phyloP scores from a whole-genome alignment of 2,329 filamentous ascomycete genomes.

The Sclerotinia spermophila region DNA sequence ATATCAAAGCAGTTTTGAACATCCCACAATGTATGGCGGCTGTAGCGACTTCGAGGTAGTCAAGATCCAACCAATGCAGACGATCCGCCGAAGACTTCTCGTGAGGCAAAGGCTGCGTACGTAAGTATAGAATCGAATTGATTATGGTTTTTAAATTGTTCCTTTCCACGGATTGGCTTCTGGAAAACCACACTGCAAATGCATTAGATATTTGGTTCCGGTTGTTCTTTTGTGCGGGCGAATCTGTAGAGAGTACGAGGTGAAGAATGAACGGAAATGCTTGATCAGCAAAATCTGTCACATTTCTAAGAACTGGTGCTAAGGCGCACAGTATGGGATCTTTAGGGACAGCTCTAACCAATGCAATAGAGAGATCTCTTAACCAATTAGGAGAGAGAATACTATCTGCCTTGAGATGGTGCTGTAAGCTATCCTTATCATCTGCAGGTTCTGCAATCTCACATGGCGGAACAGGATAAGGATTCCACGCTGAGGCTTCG shows the following conservation, averaged over 20 bases:
- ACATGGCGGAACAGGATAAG: conserved; percentile 53
- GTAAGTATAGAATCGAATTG: conserved; percentile 80
- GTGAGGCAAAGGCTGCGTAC: conserved; percentile 69
- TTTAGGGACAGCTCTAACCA: conserved; percentile 56
- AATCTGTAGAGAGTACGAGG: conserved; percentile 67
- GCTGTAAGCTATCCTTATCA: conserved; percentile 16
- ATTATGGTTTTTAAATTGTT: conserved; percentile 71
- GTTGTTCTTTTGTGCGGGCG: conserved; percentile 55
- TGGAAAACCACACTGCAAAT: conserved; percentile 60
- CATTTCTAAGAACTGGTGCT: conserved; percentile 58
- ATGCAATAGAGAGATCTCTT: conserved; percentile 54
- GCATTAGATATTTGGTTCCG: conserved; percentile 63
- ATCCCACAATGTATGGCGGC: conserved; percentile 77
- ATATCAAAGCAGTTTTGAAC: conserved; percentile 80
- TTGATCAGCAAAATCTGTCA: conserved; percentile 67
- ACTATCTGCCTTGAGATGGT: conserved; percentile 22
- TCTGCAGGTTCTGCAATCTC: conserved; percentile 38
- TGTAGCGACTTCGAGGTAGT: conserved; percentile 64
- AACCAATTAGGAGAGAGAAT: conserved; percentile 57
- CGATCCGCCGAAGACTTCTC: conserved; percentile 79
- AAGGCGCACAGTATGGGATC: conserved; percentile 70
- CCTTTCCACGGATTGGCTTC: conserved; percentile 44
- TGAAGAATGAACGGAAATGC: conserved; percentile 84
- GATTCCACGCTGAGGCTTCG: conserved; percentile 54
- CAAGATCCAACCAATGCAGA: conserved; percentile 79